Percentiles rank a stretch among this genome's conserved stretches.
These are phyloP conservation scores for Diaporthe capsici DNA, from an alignment of 2,329 filamentous ascomycete genomes.

Conservation along the genomic window DNA sequence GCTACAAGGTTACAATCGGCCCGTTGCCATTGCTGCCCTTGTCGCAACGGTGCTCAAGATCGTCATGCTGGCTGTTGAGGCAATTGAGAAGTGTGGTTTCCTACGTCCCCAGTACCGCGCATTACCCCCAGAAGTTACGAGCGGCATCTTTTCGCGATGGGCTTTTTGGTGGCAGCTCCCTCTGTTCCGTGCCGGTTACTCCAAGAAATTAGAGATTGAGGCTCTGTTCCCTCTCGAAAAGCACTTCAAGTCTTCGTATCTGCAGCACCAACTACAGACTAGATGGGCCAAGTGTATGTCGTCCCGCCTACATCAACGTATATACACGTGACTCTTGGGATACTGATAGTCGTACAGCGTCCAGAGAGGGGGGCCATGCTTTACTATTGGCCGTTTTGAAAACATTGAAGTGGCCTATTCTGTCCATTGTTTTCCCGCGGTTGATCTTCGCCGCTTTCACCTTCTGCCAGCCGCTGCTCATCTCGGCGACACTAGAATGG, in stretches of 20 bases:
- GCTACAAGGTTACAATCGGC: neutral
- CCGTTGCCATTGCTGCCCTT: conserved; percentile 8
- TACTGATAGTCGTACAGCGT: conserved; percentile 1
- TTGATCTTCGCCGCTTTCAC: conserved; percentile 56
- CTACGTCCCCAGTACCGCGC: conserved; percentile 10
- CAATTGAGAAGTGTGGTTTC: conserved; percentile 8
- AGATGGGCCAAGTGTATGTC: conserved; percentile 5
- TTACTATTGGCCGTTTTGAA: neutral
- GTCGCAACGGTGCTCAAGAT: neutral
- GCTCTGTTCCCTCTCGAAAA: conserved; percentile 14
- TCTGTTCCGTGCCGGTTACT: conserved; percentile 44
- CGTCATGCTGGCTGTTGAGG: neutral
- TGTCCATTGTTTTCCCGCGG: conserved; percentile 53
- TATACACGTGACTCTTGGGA: neutral
- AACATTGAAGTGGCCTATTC: conserved; percentile 40
- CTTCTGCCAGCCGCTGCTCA: conserved; percentile 62
- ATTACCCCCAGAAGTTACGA: neutral
- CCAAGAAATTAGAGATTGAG: conserved; percentile 44
- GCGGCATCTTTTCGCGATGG: conserved; percentile 9
- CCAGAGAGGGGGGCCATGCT: neutral
- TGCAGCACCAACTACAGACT: neutral
- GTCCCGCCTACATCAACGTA: neutral
- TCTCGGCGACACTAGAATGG: conserved; percentile 52
- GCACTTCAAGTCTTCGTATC: neutral
- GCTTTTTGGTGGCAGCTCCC: conserved; percentile 47